Base-by-base conservation (phyloP, 768 basidiomycete species). In the Boletellus emodensis region DNA sequence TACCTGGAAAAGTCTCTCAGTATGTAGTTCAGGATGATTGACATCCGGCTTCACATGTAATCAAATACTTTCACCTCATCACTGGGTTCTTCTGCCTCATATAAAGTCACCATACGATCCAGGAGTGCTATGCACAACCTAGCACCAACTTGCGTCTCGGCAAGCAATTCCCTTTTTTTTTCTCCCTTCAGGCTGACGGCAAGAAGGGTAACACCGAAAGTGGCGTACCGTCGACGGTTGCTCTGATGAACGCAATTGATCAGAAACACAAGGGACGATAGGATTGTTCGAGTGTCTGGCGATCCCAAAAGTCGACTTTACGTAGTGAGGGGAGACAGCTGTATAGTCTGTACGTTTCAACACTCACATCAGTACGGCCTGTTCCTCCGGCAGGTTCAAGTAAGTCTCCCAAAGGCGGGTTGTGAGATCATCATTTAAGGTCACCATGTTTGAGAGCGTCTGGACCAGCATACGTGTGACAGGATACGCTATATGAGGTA, bases 361-460 rank as follows among this genome's bases (percentile, higher is more conserved):
- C 18, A 40, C 79, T 61, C 63, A 94, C 93, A 87, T 77, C 49
- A 95, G 69, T 10, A 95, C 74, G 41, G 82, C 79, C 62, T 85
- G 76, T 54, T 88, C 83, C 59, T 90, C 89, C 1, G 85, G 79
- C 4, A 87, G 73, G 46, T 74, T 75, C 63, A 90, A 70, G 58
- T 85, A 85, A 2, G 70, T 74, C 33, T 75, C 74, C 88, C 86
- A 91, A 30, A 87, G 67, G 18, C 63, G 73, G n/a, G 72, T 63
- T 53, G 79, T 73, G 40, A 85, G 75, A 8, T 53, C 57, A 37
- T 84, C 79, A 53, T 92, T 89, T 8, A 78, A 76, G 2, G 94
- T 91, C 30, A 94, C 78, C 20, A 92, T 73, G 65, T 96, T 96
- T 17, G 91, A 88, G 26, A 95, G 74, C 4, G 87, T 72, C 65